Conservation (phyloP, 2,329 filamentous ascomycete genomes). For the Diaporthe sp. region DNA sequence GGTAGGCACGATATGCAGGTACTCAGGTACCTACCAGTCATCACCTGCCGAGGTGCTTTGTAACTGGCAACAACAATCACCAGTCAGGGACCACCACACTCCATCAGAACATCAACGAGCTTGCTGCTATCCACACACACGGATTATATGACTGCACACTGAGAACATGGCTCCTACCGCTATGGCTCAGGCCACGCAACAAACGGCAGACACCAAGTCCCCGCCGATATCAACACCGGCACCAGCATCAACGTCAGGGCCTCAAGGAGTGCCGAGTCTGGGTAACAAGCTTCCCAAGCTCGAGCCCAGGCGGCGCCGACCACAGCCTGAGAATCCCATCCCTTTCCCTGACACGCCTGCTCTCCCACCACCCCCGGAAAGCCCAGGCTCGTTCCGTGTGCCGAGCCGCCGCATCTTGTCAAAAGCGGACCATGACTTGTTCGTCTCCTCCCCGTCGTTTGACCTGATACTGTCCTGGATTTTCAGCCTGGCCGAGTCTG, state of each 20-base stretch:
- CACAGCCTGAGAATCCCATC: constrained; percentile 64
- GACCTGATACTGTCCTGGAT: constrained; percentile 85
- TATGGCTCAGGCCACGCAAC: background rate
- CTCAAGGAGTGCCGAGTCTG: constrained; percentile 59
- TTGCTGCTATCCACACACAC: background rate
- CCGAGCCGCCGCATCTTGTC: constrained; percentile 88
- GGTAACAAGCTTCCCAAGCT: constrained; percentile 76
- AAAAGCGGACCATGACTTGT: constrained; percentile 82
- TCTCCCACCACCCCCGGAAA: constrained; percentile 75
- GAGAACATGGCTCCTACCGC: constrained; percentile 1
- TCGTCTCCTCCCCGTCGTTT: constrained; percentile 82
- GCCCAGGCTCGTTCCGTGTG: constrained; percentile 72
- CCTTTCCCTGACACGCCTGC: constrained; percentile 83
- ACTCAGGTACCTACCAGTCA: constrained; percentile 2
- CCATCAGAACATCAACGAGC: constrained; percentile 8
- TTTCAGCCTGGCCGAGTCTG: constrained; percentile 87
- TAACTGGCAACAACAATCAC: background rate
- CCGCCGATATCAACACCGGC: constrained; percentile 39
- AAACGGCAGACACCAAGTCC: background rate
- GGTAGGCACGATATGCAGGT: background rate
- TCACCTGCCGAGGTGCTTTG: constrained; percentile 15
- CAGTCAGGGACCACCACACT: constrained; percentile 1
- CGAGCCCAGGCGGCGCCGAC: constrained; percentile 72
- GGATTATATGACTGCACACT: background rate
- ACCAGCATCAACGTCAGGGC: constrained; percentile 11